Conservation (phyloP, 345 rosid species). For the Gossypium stocksii region DNA sequence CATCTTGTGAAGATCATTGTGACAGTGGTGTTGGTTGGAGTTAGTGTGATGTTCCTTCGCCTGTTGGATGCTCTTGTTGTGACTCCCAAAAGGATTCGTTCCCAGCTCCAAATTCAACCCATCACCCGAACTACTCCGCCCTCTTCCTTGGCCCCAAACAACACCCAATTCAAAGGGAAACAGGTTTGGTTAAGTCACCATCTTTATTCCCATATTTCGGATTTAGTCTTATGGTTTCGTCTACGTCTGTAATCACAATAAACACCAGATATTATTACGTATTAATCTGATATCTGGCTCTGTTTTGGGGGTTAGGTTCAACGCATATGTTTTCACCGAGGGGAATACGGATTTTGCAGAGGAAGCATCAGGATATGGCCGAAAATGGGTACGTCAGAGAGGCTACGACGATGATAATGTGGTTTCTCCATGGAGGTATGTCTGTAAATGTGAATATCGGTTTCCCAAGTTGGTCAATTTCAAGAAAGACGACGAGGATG, state of each 20-base stretch:
- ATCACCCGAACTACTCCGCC: not conserved
- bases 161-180: not conserved
- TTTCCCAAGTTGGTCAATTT: too few species aligned
- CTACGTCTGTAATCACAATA: not conserved
- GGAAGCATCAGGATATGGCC: conserved; percentile 11
- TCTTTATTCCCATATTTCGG: not conserved
- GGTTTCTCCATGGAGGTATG: too few species aligned
- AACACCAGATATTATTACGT: not conserved
- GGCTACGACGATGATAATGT: too few species aligned
- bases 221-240: too few species aligned
- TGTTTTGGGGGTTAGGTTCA: not conserved
- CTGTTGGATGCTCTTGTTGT: conserved; percentile 5
- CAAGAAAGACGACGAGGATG: too few species aligned
- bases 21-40: not conserved
- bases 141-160: not conserved
- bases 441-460: too few species aligned
- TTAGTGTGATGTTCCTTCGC: not conserved
- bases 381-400: not conserved
- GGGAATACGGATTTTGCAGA: not conserved
- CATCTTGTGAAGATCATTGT: not conserved
- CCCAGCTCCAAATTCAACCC: not conserved
- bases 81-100: not conserved
- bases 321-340: conserved; percentile 3
- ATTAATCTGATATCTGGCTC: not conserved
- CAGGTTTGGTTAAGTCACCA: not conserved